phyloP scores from a whole-genome alignment of 345 rosid genomes.

The Eucalyptus microcorys region DNA sequence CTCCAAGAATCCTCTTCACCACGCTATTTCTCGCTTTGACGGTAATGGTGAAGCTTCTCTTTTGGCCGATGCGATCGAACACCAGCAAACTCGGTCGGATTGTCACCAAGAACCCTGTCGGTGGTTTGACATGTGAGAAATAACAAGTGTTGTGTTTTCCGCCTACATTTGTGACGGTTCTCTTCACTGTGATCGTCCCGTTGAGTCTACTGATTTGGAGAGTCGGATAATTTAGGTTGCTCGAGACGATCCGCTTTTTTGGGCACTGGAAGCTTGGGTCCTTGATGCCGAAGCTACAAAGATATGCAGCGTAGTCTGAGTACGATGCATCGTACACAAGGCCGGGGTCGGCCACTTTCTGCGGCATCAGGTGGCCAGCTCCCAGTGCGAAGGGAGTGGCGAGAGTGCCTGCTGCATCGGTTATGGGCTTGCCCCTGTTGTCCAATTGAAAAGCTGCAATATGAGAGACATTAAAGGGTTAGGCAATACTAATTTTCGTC shows the following conservation, averaged over 20 bases:
- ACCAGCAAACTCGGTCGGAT: constrained; percentile 34
- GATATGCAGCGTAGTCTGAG: constrained; percentile 38
- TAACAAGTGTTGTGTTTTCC: constrained; percentile 10
- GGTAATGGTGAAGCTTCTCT: constrained; percentile 37
- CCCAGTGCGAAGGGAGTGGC: constrained; percentile 57
- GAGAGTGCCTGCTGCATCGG: constrained; percentile 18
- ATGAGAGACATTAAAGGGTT: neutral
- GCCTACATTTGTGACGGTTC: constrained; percentile 74
- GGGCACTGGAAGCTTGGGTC: constrained; percentile 32
- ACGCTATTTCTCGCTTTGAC: neutral
- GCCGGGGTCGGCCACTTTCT: constrained; percentile 67
- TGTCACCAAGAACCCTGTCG: constrained; percentile 28
- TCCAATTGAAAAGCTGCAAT: constrained; percentile 38
- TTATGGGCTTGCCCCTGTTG: constrained; percentile 29
- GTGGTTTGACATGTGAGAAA: constrained; percentile 18
- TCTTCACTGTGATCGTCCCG: constrained; percentile 9
- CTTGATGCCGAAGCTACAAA: constrained; percentile 25
- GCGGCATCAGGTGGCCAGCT: constrained; percentile 56
- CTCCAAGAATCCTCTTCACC: neutral
- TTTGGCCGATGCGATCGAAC: constrained; percentile 32
- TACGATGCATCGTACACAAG: constrained; percentile 63
- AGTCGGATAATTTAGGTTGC: constrained; percentile 63
- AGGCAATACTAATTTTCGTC: neutral
- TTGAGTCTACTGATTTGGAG: constrained; percentile 32
- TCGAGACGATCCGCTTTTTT: neutral